Evolutionary conservation across 192 early-diverging fungal genomes (phyloP), one percentile per base, ranked within the genome.

Genomic region (Chytriomyces confervae): DNA sequence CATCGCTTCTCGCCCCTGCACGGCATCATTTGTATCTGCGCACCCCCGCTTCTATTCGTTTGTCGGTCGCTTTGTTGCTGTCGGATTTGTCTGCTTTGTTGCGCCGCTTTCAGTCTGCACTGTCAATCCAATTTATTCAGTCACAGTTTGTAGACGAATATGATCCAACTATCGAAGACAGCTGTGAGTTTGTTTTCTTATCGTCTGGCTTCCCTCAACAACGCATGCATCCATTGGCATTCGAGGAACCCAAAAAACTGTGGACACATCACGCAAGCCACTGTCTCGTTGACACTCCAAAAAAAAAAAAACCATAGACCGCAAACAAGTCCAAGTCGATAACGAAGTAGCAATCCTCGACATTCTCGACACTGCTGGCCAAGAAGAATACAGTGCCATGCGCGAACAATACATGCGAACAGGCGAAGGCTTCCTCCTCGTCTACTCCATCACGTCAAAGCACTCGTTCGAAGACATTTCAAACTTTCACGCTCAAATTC

Each of bases 121-220:
- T 97, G 68, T 96, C 95, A 0, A 96, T 96, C 53, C 93, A 93
- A 75, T 96, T 96, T 81, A 95, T 96, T 48, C 95, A 96, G 80
- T 94, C 92, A 0, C 91, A 93, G 43, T 97, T 88, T 69, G 87
- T 85, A 9, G 89, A 91, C 80, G 83, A 89, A 77, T 89, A 89
- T 72, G 88, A 89, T 78, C 88, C 88, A 20, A 89, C 88, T 23
- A 89, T 89, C 60, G 88, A 89, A 70, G 88, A 89, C 66, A 88
- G 84, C 7, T 87, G 69, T 71, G 57, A 29, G 69, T 20, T 36
- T 36, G 36, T 57, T 20, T 20, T 13, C 53, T 57, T 57, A 0
- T 20, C 20, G 0, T 20, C 20, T 20, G 53, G 5, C 0, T n/a
- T 20, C 20, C 16, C 20, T 13, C 53, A 20, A n/a, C 53, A 20